These are phyloP conservation scores for Thoreauomyces humboldtii DNA, from an alignment of 192 early-diverging fungal species.

Conservation along the genomic window DNA sequence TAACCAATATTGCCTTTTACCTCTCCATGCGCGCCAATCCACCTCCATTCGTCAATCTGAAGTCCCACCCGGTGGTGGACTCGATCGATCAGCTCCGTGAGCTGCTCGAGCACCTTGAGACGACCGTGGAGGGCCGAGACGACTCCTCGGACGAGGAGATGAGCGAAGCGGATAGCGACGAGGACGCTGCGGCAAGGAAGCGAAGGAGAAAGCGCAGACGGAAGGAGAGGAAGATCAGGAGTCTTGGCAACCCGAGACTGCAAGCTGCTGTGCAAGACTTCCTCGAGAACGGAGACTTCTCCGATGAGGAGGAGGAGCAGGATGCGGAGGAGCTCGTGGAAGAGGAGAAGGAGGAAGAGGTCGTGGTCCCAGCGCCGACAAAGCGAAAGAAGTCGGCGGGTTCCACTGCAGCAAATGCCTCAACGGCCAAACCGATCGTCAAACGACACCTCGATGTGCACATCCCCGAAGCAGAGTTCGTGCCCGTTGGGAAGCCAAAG, in stretches of 20 bases:
- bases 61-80: constrained; percentile 82
- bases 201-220: constrained; percentile 20
- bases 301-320: constrained; percentile 24
- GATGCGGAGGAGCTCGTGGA: not conserved
- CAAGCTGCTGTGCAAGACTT: constrained; percentile 14
- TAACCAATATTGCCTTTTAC: constrained; percentile 89
- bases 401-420: not conserved
- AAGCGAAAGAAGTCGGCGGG: not conserved
- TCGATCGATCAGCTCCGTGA: constrained; percentile 71
- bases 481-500: constrained; percentile 33
- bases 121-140: constrained; percentile 50
- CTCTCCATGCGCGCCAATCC: constrained; percentile 63
- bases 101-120: constrained; percentile 69
- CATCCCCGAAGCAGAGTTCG: constrained; percentile 29
- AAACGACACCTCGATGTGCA: not conserved
- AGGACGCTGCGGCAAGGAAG: constrained; percentile 20
- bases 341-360: not conserved
- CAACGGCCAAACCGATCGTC: not conserved
- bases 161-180: constrained; percentile 19
- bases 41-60: constrained; percentile 54
- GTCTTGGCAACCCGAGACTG: constrained; percentile 12
- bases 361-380: not conserved
- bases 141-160: constrained; percentile 19
- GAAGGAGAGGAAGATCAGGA: constrained; percentile 21
- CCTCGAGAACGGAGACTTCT: constrained; percentile 16